Evolutionary conservation across 257 asterid genomes (phyloP).

Genomic region (Solanum sparsipilum): DNA sequence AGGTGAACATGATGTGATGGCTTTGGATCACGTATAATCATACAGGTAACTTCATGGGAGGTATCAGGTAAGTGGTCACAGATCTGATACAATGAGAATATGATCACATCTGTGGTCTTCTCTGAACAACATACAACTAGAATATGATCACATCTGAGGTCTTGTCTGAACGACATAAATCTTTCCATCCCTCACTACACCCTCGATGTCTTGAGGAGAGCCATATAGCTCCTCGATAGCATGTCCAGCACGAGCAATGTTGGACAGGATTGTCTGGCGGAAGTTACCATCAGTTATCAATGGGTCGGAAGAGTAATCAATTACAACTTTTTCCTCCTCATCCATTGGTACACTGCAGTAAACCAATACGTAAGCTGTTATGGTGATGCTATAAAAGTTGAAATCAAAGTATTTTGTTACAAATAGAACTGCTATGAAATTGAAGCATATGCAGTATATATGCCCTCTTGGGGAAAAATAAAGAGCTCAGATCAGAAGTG

Average conservation of each 20-base stretch:
- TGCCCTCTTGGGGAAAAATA: background rate
- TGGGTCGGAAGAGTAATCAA: slow-evolving; percentile 77
- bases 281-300: slow-evolving; percentile 50
- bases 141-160: slow-evolving; percentile 65
- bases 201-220: slow-evolving; percentile 91
- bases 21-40: background rate
- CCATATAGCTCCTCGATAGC: slow-evolving; percentile 84
- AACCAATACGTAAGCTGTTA: background rate
- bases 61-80: background rate
- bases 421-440: background rate
- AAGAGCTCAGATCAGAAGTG: background rate
- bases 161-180: slow-evolving; percentile 95
- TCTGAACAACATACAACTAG: background rate
- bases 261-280: slow-evolving; percentile 54
- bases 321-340: slow-evolving; percentile 69
- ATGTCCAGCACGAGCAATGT: slow-evolving; percentile 78
- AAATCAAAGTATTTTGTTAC: background rate
- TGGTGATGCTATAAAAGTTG: background rate
- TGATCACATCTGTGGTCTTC: background rate
- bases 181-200: slow-evolving; percentile 83
- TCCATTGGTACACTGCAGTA: slow-evolving; percentile 91
- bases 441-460: background rate
- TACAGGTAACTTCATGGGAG: background rate
- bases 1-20: background rate
- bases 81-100: background rate